Base-by-base conservation (phyloP, 163 green algal genomes). In the Coccomyxa subellipsoidea region DNA sequence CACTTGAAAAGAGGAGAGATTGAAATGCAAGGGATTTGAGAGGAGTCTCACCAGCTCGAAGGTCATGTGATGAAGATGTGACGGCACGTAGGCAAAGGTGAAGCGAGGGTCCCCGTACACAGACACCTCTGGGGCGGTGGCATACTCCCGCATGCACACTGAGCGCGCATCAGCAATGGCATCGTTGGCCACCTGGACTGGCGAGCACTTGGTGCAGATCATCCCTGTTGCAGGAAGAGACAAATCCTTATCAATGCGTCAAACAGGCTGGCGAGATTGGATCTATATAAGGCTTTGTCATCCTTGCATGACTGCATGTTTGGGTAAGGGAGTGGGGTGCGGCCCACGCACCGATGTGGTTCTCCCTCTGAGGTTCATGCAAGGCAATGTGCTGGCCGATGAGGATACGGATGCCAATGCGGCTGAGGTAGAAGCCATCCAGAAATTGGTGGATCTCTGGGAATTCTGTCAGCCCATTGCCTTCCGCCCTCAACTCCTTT, bases 341-440 rank as follows among this genome's bases (percentile, higher is more conserved):
- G n/a, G n/a, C n/a, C n/a, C 15, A 38, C 69, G 54, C 40, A 86
- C 85, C 82, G 59, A 98, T 98, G 90, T 98, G 93, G 77, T 92
- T 87, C 12, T 92, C 81, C 80, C 91, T 90, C 36, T 92, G 86
- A 18, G 92, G 90, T 76, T 98, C 92, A 82, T 99, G 96, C 83
- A 99, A 88, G 15, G 94, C 93, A 47, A 98, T 95, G 86, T 99
- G 96, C 88, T 98, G 96, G 1, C 94, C 94, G 78, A 99, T 99
- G 8, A 99, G 91, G 88, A 99, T 98, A 78, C 97, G 95, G 76
- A 99, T 98, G 83, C 96, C 97, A 59, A 99, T 99, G 76, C 97
- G 92, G n/a, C 87, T 96, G 71, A 99, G 92, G 91, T 99, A 99
- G 84, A 99, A 99, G 82, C 93, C 92, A 87, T 99, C 97, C 54